These are phyloP conservation scores for Shiraia sp. DNA, from an alignment of 2,329 filamentous ascomycete species.

Conservation along the genomic window DNA sequence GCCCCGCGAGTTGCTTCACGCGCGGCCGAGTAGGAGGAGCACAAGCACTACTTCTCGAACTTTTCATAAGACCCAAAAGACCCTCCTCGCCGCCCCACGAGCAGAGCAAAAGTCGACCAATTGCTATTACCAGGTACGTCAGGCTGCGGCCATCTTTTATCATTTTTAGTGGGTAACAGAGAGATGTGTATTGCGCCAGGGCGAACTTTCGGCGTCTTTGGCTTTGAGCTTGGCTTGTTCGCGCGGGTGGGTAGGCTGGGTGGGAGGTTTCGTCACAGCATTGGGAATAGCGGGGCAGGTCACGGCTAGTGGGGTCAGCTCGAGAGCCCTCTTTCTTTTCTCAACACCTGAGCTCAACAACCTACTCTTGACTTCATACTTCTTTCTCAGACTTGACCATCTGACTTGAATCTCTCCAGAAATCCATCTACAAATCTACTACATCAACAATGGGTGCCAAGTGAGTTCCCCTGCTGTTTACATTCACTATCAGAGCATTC, in stretches of 20 bases:
- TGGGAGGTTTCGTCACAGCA: no score
- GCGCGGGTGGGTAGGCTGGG: background rate
- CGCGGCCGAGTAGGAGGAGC: no score
- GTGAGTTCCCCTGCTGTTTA: background rate
- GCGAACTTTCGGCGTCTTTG: slow-evolving; percentile 5
- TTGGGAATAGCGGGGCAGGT: slow-evolving; percentile 1
- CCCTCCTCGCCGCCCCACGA: no score
- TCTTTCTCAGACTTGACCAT: background rate
- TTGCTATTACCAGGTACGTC: no score
- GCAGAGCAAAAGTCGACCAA: no score
- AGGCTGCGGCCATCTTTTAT: background rate
- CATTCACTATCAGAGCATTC: slow-evolving; percentile 20
- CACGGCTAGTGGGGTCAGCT: no score
- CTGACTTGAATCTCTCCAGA: background rate
- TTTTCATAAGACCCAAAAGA: no score
- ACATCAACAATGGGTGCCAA: slow-evolving; percentile 8
- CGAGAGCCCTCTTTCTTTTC: slow-evolving; percentile 4
- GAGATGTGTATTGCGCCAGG: background rate
- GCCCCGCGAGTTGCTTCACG: slow-evolving; percentile 33
- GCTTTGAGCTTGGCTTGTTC: slow-evolving; percentile 7
- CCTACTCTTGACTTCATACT: background rate
- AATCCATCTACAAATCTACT: background rate
- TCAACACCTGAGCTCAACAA: slow-evolving; percentile 5
- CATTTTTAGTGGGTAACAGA: background rate
- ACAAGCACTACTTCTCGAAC: no score